phyloP scores from a whole-genome alignment of 2,329 filamentous ascomycete genomes.

The Beauveria sp. region DNA sequence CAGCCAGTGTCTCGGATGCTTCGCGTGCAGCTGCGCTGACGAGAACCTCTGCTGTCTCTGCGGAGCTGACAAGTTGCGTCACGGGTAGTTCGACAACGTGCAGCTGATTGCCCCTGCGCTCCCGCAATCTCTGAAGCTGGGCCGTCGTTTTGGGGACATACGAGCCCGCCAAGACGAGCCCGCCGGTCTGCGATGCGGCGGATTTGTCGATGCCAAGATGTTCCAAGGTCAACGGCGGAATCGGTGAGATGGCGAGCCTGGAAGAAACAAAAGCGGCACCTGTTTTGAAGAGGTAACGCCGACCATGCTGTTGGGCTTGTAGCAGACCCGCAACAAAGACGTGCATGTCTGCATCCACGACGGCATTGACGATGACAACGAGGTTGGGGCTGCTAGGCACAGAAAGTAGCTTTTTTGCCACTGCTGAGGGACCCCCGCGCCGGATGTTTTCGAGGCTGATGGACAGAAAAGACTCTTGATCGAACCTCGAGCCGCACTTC shows the following conservation, averaged over 20 bases:
- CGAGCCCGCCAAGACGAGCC: constrained; percentile 43
- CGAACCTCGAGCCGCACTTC: constrained; percentile 32
- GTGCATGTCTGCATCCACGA: constrained; percentile 46
- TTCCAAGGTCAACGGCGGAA: constrained; percentile 38
- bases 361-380: constrained; percentile 47
- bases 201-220: constrained; percentile 28
- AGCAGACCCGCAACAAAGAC: constrained; percentile 44
- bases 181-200: constrained; percentile 28
- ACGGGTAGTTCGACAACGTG: constrained; percentile 16
- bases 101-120: constrained; percentile 14
- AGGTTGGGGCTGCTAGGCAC: constrained; percentile 26
- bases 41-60: constrained; percentile 2
- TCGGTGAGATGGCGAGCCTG: constrained; percentile 41
- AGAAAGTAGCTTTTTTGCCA: constrained; percentile 19
- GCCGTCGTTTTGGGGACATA: constrained; percentile 50
- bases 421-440: constrained; percentile 21
- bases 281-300: constrained; percentile 30
- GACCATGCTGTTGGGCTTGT: constrained; percentile 22
- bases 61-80: constrained; percentile 10
- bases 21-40: constrained; percentile 11
- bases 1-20: constrained; percentile 21
- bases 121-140: constrained; percentile 19
- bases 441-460: constrained; percentile 24
- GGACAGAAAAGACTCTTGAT: constrained; percentile 19
- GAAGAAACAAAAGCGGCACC: constrained; percentile 36